phyloP scores from a whole-genome alignment of 441 rosid genomes.

The Codiaeum variegatum region DNA sequence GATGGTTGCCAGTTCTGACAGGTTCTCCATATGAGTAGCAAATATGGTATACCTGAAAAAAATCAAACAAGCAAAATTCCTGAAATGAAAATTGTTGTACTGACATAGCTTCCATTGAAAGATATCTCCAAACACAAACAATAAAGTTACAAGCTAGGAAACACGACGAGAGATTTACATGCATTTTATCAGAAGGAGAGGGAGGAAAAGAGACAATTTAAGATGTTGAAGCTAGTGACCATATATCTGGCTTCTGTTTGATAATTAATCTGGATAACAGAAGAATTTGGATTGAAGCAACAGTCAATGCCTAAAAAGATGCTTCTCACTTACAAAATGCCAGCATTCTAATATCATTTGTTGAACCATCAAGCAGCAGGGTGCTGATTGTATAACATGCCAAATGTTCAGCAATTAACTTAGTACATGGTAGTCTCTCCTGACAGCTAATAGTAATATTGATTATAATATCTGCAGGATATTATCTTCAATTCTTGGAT shows the following conservation, averaged over 20 bases:
- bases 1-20: constrained; percentile 79
- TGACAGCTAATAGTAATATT: background rate
- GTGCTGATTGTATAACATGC: no score
- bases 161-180: background rate
- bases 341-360: no score
- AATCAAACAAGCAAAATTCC: background rate
- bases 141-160: background rate
- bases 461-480: background rate
- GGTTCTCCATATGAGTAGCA: constrained; percentile 90
- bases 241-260: no score
- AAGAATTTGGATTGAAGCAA: background rate
- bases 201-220: background rate
- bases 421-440: no score
- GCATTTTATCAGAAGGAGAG: no score
- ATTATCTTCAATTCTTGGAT: background rate
- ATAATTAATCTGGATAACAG: no score
- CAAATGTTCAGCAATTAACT: no score
- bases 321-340: background rate
- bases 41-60: constrained; percentile 80
- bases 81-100: background rate
- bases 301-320: background rate
- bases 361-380: no score
- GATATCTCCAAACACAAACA: background rate
- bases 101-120: no score
- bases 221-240: no score